phyloP scores from a whole-genome alignment of 1,284 basidiomycete genomes.

The Melanopsichium pennsylvanicum region DNA sequence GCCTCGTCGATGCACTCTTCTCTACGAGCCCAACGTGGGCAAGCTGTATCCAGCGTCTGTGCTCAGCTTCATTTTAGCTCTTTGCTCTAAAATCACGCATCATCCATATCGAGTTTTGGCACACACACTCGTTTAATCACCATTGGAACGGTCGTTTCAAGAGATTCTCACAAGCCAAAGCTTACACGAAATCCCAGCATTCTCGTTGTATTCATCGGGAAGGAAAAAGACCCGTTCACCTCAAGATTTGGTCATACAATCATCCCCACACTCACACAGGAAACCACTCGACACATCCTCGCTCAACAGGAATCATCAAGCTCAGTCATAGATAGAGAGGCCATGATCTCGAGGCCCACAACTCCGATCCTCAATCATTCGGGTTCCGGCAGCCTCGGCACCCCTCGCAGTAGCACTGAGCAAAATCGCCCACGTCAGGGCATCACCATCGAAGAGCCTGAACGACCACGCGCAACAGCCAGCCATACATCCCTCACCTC shows the following conservation, averaged over 20 bases:
- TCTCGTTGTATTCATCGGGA: neutral
- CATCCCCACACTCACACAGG: neutral
- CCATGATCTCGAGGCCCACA: constrained; percentile 24
- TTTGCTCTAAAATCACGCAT: too few relatives aligned
- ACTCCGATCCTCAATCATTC: constrained; percentile 36
- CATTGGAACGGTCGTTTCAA: too few relatives aligned
- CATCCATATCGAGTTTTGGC: too few relatives aligned
- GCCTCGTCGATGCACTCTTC: neutral
- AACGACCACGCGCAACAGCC: constrained; percentile 14
- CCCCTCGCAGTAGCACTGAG: constrained; percentile 31
- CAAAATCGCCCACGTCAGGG: constrained; percentile 21
- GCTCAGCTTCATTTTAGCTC: too few relatives aligned
- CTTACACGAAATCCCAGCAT: too few relatives aligned
- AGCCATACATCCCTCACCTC: constrained; percentile 28
- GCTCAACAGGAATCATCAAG: too few relatives aligned
- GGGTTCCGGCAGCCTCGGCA: constrained; percentile 21
- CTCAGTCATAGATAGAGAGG: neutral
- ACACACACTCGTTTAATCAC: too few relatives aligned
- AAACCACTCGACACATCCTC: neutral
- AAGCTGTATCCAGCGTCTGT: too few relatives aligned
- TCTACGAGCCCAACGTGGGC: neutral
- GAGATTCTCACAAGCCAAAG: too few relatives aligned
- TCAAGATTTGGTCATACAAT: neutral
- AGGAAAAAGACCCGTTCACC: neutral
- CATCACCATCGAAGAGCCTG: constrained; percentile 47